Percentiles rank a stretch among this genome's conserved stretches.
phyloP scores from a whole-genome alignment of 495 filamentous ascomycete genomes.

The Trichoderma erinaceum region DNA sequence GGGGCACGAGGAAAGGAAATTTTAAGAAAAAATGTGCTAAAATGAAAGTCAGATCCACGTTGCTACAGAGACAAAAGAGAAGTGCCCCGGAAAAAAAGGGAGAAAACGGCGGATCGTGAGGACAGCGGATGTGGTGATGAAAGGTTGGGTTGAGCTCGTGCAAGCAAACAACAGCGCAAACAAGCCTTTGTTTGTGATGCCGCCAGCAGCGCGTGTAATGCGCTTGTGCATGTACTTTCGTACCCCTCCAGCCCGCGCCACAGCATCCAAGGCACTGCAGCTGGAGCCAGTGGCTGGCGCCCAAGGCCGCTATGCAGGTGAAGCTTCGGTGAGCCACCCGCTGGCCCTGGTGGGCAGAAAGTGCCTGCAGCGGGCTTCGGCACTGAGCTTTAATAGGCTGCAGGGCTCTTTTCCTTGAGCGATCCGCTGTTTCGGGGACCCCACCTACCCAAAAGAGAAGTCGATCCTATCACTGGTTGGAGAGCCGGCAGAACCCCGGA shows the following conservation, averaged over 20 bases:
- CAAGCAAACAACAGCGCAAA: not conserved
- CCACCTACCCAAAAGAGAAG: slow-evolving; percentile 7
- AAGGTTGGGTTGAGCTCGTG: not conserved
- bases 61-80: slow-evolving; percentile 4
- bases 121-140: not conserved
- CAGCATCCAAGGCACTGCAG: no score
- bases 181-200: not conserved
- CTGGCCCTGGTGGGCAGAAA: not conserved
- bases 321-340: slow-evolving; percentile 3
- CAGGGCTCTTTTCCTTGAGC: not conserved
- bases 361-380: slow-evolving; percentile 5
- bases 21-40: not conserved
- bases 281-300: not conserved
- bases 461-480: not conserved
- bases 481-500: slow-evolving; percentile 3
- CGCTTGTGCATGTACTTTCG: no score
- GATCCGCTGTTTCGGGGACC: not conserved
- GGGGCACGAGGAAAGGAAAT: not conserved
- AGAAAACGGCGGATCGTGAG: not conserved
- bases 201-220: no score
- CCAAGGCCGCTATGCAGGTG: not conserved
- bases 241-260: no score
- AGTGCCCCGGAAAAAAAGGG: not conserved
- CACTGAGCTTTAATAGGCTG: not conserved
- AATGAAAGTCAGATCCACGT: slow-evolving; percentile 2